Percentiles rank a stretch among this genome's conserved stretches.
These are phyloP conservation scores for Brachypodium distachyon DNA, from an alignment of 202 grass and related monocot species.

Conservation along the genomic window DNA sequence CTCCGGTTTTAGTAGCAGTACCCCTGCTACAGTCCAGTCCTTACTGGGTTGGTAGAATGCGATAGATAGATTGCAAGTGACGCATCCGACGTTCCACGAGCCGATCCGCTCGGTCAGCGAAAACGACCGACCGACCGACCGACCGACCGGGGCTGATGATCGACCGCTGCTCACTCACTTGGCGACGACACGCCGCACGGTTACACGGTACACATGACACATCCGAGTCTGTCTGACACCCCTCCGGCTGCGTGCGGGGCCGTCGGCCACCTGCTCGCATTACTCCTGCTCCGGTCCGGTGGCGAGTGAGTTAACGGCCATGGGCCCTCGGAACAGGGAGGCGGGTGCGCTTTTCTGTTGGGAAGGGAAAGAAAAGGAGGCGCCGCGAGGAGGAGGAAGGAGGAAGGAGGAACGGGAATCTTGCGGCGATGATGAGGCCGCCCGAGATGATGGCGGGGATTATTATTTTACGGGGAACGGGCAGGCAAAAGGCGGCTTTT, in stretches of 20 bases:
- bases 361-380: background rate
- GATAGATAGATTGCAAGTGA: constrained; percentile 32
- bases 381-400: background rate
- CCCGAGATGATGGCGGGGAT: background rate
- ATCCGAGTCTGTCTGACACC: background rate
- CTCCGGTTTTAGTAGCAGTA: no score
- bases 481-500: constrained; percentile 25
- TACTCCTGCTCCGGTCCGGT: no score
- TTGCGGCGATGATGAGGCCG: background rate
- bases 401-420: constrained; percentile 5
- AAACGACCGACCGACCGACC: no score
- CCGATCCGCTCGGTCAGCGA: background rate
- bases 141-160: no score
- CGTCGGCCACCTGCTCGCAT: no score
- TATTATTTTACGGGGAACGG: constrained; percentile 2
- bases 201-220: background rate
- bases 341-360: background rate
- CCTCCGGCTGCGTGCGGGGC: background rate
- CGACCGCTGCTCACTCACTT: background rate
- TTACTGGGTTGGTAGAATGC: background rate
- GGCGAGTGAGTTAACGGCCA: constrained; percentile 4
- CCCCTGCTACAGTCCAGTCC: no score
- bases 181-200: background rate
- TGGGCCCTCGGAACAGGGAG: background rate
- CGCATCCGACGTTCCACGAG: constrained; percentile 14